These are phyloP conservation scores for Aquilaria yunnanensis DNA, from an alignment of 345 rosid species.

Conservation along the genomic window DNA sequence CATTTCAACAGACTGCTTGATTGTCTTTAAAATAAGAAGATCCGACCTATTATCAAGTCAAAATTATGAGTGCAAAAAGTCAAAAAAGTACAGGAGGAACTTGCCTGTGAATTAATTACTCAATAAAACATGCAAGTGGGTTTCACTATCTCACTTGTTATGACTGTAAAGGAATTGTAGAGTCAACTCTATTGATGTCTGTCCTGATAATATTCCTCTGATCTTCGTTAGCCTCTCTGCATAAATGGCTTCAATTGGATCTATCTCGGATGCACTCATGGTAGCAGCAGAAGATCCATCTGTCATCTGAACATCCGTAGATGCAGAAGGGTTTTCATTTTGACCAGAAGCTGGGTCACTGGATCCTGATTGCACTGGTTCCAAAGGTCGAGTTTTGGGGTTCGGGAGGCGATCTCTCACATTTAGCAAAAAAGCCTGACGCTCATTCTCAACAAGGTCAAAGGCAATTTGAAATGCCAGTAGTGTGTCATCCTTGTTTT, in stretches of 20 bases:
- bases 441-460: constrained; percentile 98
- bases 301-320: constrained; percentile 75
- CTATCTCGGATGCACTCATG: constrained; percentile 33
- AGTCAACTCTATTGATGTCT: constrained; percentile 89
- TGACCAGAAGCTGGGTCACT: constrained; percentile 37
- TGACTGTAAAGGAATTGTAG: constrained; percentile 90
- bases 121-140: constrained; percentile 2
- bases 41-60: constrained; percentile 64
- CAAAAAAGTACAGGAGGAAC: neutral
- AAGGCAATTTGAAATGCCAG: constrained; percentile 91
- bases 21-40: constrained; percentile 86
- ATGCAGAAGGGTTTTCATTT: constrained; percentile 43
- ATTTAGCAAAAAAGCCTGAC: constrained; percentile 93
- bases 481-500: constrained; percentile 78
- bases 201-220: constrained; percentile 90
- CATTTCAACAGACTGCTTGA: constrained; percentile 98
- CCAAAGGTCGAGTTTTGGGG: constrained; percentile 55
- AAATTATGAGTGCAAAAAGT: constrained; percentile 1
- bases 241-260: constrained; percentile 57
- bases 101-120: neutral
- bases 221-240: constrained; percentile 84
- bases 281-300: constrained; percentile 58
- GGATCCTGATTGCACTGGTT: constrained; percentile 44
- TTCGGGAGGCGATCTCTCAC: constrained; percentile 76
- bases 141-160: constrained; percentile 57